These are phyloP conservation scores for Kluyveromyces sp. DNA, from an alignment of 1,139 yeast genomes.

Conservation along the genomic window DNA sequence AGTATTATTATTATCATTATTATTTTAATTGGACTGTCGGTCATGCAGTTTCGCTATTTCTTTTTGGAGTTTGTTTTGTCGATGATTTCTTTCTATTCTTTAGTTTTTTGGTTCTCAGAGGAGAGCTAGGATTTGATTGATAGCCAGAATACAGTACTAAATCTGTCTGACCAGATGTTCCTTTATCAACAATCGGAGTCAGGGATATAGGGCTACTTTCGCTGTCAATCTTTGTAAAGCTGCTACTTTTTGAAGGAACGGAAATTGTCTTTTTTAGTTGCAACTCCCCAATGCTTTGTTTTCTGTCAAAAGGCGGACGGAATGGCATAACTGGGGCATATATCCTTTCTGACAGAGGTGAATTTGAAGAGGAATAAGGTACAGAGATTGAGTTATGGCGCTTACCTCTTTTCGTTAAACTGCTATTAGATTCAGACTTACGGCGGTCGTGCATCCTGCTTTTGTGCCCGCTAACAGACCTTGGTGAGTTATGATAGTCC, in stretches of 20 bases:
- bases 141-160: background rate
- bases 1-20: no score
- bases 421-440: conserved; percentile 11
- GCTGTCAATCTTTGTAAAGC: conserved; percentile 1
- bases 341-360: conserved; percentile 8
- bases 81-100: background rate
- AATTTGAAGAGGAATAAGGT: conserved; percentile 6
- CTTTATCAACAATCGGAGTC: background rate
- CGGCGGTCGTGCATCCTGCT: conserved; percentile 9
- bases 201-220: conserved; percentile 1
- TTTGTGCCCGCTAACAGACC: conserved; percentile 2
- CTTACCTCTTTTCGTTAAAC: conserved; percentile 3
- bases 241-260: background rate
- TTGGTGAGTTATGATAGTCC: conserved; percentile 3
- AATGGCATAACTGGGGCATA: conserved; percentile 9
- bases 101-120: background rate
- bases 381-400: conserved; percentile 4
- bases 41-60: conserved; percentile 1
- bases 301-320: conserved; percentile 7
- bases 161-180: background rate
- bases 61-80: background rate
- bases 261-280: background rate
- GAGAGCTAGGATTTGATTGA: conserved; percentile 1
- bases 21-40: background rate
- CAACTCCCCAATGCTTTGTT: conserved; percentile 7